Evolutionary conservation across 768 basidiomycete genomes (phyloP).

Genomic region (Lactarius hatsudake): DNA sequence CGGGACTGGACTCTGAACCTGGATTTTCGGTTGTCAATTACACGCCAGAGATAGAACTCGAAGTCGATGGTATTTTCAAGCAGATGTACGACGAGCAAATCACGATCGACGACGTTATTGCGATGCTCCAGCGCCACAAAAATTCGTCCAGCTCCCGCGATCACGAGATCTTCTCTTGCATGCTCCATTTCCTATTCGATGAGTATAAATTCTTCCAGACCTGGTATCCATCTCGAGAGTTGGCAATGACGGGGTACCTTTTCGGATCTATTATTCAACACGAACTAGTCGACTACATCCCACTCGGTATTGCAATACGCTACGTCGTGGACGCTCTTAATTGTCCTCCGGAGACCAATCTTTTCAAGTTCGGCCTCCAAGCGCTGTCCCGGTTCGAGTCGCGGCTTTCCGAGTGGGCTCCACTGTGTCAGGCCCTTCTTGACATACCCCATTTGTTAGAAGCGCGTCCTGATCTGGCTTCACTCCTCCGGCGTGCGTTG

Average conservation of each 20-base stretch:
- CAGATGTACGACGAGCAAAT: conserved; percentile 97
- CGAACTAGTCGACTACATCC: conserved; percentile 89
- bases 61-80: conserved; percentile 95
- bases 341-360: conserved; percentile 85
- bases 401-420: conserved; percentile 88
- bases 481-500: conserved; percentile 68
- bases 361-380: conserved; percentile 94
- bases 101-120: conserved; percentile 90
- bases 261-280: conserved; percentile 96
- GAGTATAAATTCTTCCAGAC: conserved; percentile 99
- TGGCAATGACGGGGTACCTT: conserved; percentile 92
- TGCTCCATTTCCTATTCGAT: conserved; percentile 99
- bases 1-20: conserved; percentile 83
- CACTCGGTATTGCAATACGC: conserved; percentile 93
- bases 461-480: conserved; percentile 75
- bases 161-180: conserved; percentile 98
- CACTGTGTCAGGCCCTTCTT: conserved; percentile 84
- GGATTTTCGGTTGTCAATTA: conserved; percentile 89
- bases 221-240: conserved; percentile 89
- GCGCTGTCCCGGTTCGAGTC: conserved; percentile 86
- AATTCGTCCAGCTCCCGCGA: conserved; percentile 78
- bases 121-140: conserved; percentile 82
- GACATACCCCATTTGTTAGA: conserved; percentile 86
- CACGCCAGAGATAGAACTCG: conserved; percentile 82
- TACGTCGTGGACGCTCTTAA: conserved; percentile 94